Conservation (phyloP, 2,329 filamentous ascomycete genomes). For the Fusarium agapanthi region DNA sequence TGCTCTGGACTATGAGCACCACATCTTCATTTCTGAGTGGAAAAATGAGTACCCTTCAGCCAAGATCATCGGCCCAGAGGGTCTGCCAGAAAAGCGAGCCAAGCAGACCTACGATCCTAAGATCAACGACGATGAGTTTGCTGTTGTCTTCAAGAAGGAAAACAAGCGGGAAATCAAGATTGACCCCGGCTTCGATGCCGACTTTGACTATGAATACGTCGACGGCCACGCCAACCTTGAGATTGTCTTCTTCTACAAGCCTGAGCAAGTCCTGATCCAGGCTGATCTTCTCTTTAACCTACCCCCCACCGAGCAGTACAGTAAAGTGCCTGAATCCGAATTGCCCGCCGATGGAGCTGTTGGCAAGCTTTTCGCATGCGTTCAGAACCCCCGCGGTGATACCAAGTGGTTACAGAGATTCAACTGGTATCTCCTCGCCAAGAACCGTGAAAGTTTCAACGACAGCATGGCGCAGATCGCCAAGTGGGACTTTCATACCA, state of each 20-base stretch:
- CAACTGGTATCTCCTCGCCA: conserved; percentile 77
- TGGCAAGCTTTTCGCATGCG: conserved; percentile 55
- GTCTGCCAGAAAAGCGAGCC: conserved; percentile 82
- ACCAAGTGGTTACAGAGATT: conserved; percentile 83
- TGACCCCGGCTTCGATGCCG: conserved; percentile 80
- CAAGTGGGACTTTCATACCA: conserved; percentile 82
- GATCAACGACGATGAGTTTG: conserved; percentile 66
- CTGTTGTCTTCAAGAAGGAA: conserved; percentile 71
- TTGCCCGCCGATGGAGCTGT: conserved; percentile 47
- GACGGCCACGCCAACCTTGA: conserved; percentile 84
- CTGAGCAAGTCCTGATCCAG: conserved; percentile 80
- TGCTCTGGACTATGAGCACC: conserved; percentile 90
- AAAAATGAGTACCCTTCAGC: conserved; percentile 79
- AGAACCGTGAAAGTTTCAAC: conserved; percentile 74
- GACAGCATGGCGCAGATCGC: conserved; percentile 74
- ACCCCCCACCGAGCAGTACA: conserved; percentile 89
- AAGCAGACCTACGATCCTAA: conserved; percentile 58
- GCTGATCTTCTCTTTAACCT: conserved; percentile 94
- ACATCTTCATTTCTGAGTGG: conserved; percentile 92
- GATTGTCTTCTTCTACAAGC: conserved; percentile 85
- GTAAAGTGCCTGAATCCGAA: conserved; percentile 60
- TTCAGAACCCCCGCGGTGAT: conserved; percentile 70
- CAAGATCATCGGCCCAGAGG: conserved; percentile 82
- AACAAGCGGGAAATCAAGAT: conserved; percentile 64
- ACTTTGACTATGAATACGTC: conserved; percentile 89